These are phyloP conservation scores for Cucurbita ficifolia DNA, from an alignment of 306 rosid species.

Conservation along the genomic window DNA sequence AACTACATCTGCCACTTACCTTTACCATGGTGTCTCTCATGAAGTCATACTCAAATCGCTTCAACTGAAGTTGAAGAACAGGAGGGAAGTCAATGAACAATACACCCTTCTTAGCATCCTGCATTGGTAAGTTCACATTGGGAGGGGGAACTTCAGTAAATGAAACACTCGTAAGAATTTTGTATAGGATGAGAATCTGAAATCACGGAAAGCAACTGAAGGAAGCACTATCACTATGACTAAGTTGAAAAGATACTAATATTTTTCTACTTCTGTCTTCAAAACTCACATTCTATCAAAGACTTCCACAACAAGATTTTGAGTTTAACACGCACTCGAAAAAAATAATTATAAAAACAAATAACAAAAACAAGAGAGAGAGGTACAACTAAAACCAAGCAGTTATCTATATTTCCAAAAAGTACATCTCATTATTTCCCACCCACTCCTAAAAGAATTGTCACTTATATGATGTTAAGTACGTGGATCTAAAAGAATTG, in stretches of 20 bases:
- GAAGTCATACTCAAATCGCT: conserved; percentile 94
- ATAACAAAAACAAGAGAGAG: background rate
- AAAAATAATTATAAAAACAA: too few species aligned
- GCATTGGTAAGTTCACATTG: conserved; percentile 16
- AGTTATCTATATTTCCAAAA: background rate
- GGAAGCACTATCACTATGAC: background rate
- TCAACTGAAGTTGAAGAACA: conserved; percentile 95
- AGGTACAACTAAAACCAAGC: background rate
- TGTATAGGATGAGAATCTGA: background rate
- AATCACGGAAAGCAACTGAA: background rate
- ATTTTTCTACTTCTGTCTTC: background rate
- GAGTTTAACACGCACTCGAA: background rate
- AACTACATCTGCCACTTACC: conserved; percentile 35
- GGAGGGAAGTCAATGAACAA: conserved; percentile 93
- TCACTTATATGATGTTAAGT: background rate
- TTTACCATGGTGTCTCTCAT: conserved; percentile 97
- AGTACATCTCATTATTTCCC: background rate
- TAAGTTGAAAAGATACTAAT: background rate
- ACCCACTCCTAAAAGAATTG: background rate
- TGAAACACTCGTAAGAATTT: background rate
- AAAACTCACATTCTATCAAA: background rate
- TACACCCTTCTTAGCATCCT: conserved; percentile 98
- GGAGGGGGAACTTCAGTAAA: background rate
- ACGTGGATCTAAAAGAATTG: background rate
- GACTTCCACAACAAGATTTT: background rate